A percentile compares a stretch with the other conserved stretches of the same genome.
These are phyloP conservation scores for Aquilaria sinensis DNA, from an alignment of 345 rosid genomes.

Conservation along the genomic window DNA sequence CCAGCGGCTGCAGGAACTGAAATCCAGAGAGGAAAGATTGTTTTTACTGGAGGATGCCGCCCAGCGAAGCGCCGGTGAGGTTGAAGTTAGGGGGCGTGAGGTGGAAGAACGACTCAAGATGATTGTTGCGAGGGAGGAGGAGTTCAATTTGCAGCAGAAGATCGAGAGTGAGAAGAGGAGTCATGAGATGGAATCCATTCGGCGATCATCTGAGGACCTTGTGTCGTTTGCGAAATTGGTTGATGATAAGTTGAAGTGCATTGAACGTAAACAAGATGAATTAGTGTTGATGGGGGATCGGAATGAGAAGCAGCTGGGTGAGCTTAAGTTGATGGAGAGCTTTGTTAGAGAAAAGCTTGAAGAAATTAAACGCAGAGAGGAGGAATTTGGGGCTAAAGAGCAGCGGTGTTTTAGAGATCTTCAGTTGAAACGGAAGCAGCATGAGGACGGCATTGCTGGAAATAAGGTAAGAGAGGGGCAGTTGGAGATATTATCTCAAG, in stretches of 20 bases:
- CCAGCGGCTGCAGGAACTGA: conserved; percentile 26
- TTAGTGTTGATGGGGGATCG: too few species aligned
- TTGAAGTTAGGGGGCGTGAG: conserved; percentile 12
- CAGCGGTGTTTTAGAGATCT: too few species aligned
- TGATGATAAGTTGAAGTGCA: conserved; percentile 1
- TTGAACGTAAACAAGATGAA: too few species aligned
- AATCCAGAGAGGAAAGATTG: conserved; percentile 12
- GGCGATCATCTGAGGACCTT: conserved; percentile 7
- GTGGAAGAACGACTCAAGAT: conserved; percentile 12
- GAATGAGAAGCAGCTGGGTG: neutral
- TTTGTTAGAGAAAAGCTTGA: neutral
- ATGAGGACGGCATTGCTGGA: too few species aligned
- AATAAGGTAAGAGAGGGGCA: too few species aligned
- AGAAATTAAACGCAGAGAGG: neutral
- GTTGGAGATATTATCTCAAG: too few species aligned
- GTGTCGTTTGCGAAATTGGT: neutral
- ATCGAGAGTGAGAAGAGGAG: conserved; percentile 9
- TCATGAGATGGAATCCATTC: conserved; percentile 10
- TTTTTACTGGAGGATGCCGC: neutral
- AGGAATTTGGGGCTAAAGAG: neutral
- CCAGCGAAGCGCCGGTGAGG: conserved; percentile 10
- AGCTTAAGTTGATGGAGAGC: neutral
- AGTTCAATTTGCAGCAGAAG: conserved; percentile 6
- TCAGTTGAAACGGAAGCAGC: too few species aligned
- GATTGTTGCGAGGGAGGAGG: conserved; percentile 24